Conservation (phyloP, 768 basidiomycete species). For the Pleurotus tuber-regium region DNA sequence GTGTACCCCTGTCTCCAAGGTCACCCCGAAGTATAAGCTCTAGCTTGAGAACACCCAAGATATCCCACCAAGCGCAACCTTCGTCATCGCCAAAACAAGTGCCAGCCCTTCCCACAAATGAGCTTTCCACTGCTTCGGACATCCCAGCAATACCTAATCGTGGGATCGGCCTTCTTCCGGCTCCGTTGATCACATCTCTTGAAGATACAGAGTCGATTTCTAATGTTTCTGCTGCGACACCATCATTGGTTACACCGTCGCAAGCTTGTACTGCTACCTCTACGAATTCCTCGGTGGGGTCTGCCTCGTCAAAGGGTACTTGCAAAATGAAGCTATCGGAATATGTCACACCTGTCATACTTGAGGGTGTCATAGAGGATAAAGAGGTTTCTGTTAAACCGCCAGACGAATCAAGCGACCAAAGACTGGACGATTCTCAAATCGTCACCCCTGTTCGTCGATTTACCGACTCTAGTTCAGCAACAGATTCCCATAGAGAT, state of each 20-base stretch:
- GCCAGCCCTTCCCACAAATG: too few relatives aligned
- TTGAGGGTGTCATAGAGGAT: conserved; percentile 15
- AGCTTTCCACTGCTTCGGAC: too few relatives aligned
- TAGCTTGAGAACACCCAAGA: too few relatives aligned
- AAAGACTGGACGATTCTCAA: too few relatives aligned
- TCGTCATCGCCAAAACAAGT: conserved; percentile 6
- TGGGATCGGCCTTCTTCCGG: conserved; percentile 5
- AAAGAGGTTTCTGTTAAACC: not conserved
- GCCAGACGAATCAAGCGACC: too few relatives aligned
- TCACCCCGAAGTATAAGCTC: too few relatives aligned
- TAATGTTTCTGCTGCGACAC: conserved; percentile 23
- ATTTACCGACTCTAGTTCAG: too few relatives aligned
- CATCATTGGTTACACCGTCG: conserved; percentile 27
- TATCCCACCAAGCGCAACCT: not conserved
- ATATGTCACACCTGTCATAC: conserved; percentile 20
- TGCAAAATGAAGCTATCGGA: conserved; percentile 16
- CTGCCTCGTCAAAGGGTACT: conserved; percentile 5
- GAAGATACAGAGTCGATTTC: conserved; percentile 18
- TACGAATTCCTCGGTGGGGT: conserved; percentile 16
- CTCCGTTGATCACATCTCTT: not conserved
- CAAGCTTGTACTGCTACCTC: conserved; percentile 23
- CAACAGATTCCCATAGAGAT: not conserved
- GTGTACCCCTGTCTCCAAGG: too few relatives aligned
- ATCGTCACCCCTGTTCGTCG: too few relatives aligned
- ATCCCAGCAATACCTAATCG: conserved; percentile 3